Evolutionary conservation across 192 early-diverging fungal genomes (phyloP).

Genomic region (Paraglomus brasilianum): DNA sequence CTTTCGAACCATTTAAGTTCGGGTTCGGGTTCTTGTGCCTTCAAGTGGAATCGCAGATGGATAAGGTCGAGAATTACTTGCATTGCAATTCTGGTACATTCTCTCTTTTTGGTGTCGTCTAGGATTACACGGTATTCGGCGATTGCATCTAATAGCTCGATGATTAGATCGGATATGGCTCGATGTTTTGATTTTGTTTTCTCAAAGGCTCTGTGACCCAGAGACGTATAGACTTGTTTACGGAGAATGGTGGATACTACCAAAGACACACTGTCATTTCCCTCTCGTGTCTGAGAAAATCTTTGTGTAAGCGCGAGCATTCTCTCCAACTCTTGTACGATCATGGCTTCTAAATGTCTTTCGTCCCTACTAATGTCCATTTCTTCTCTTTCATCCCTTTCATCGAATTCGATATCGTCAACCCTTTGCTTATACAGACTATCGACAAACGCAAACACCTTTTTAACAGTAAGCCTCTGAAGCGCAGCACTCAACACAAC

Average conservation of each 20-base stretch:
- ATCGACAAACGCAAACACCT: background rate
- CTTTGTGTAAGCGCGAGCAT: background rate
- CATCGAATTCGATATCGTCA: background rate
- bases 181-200: background rate
- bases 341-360: background rate
- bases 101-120: background rate
- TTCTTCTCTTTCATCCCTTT: too few species aligned
- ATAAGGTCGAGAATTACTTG: background rate
- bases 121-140: background rate
- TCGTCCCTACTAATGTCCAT: too few species aligned
- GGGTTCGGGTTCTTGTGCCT: background rate
- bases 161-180: background rate
- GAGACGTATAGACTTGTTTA: background rate
- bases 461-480: background rate
- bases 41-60: background rate
- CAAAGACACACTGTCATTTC: background rate
- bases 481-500: background rate
- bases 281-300: background rate
- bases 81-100: background rate
- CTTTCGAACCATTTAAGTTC: conserved; percentile 4
- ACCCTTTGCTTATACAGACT: background rate
- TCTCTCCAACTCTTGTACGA: background rate
- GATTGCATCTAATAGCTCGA: background rate
- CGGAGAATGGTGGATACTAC: background rate
- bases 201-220: background rate